A percentile compares a stretch with the other conserved stretches of the same genome.
These are phyloP conservation scores for Fraxinus quadrangulata DNA, from an alignment of 257 asterid species.

Conservation along the genomic window DNA sequence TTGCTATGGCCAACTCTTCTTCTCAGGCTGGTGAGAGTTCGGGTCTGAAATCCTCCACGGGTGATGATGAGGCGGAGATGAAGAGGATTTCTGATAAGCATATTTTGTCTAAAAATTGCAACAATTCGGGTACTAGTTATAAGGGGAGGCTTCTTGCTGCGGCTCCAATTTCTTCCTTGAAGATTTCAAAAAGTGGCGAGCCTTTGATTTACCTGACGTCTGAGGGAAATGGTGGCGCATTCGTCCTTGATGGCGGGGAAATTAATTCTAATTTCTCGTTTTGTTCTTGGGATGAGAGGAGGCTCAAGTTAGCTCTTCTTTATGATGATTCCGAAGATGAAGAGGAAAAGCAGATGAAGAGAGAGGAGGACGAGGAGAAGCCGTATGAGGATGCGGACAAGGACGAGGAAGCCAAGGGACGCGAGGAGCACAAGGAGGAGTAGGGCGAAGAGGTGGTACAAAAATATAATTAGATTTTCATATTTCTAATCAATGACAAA, in stretches of 20 bases:
- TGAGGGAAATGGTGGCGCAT: neutral
- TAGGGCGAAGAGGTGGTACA: too few species aligned
- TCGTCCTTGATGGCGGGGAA: neutral
- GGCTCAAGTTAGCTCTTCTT: neutral
- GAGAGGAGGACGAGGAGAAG: neutral
- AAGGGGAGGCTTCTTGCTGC: neutral
- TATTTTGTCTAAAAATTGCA: neutral
- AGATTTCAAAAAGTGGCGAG: constrained; percentile 18
- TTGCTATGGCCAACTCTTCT: neutral
- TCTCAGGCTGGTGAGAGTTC: neutral
- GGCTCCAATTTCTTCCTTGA: neutral
- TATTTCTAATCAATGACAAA: too few species aligned
- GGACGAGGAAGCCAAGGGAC: neutral
- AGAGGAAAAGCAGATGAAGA: neutral
- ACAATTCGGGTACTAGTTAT: neutral
- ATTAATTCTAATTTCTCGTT: neutral
- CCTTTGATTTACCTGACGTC: constrained; percentile 3
- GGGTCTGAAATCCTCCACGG: neutral
- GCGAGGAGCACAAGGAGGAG: too few species aligned
- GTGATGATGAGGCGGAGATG: neutral
- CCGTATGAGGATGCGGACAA: neutral
- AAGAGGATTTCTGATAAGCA: neutral
- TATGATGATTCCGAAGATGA: neutral
- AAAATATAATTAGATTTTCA: too few species aligned
- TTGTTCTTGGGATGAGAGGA: constrained; percentile 16